A percentile compares a stretch with the other conserved stretches of the same genome.
Evolutionary conservation across 2,329 filamentous ascomycete species (phyloP).

Genomic region (Venturia oleaginea): DNA sequence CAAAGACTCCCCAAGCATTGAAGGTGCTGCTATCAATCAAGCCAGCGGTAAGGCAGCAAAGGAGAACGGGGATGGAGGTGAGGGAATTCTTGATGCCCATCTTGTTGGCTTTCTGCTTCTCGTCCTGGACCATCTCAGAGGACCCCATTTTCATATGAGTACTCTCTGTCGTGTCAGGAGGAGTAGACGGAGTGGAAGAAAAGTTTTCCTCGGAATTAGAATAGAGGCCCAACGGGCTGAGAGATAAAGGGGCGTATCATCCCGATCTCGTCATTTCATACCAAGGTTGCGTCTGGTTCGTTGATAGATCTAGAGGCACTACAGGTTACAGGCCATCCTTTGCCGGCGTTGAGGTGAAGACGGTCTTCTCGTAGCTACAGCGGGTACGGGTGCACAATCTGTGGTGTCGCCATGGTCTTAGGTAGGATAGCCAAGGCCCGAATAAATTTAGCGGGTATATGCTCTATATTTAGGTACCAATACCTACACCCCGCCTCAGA

Average conservation of each 20-base stretch:
- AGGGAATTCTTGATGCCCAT: background rate
- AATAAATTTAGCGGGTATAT: no score
- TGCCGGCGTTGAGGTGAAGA: no score
- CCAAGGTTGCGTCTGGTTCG: background rate
- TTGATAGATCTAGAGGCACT: background rate
- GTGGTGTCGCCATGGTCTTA: no score
- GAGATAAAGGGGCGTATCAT: background rate
- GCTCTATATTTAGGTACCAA: no score
- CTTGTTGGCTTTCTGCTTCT: background rate
- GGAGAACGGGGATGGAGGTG: slow-evolving; percentile 26
- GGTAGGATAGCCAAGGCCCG: no score
- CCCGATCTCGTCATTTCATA: background rate
- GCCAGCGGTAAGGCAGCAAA: slow-evolving; percentile 38
- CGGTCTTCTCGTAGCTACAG: no score
- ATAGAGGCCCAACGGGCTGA: background rate
- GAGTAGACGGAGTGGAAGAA: background rate
- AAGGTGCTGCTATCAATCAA: slow-evolving; percentile 40
- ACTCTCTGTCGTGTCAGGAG: background rate
- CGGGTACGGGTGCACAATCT: no score
- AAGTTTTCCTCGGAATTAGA: background rate
- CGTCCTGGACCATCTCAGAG: background rate
- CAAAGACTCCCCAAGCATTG: slow-evolving; percentile 41
- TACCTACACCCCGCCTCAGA: no score
- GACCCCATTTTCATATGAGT: background rate
- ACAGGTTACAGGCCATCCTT: no score